Evolutionary conservation across 148 eudicot species (phyloP), one percentile per base, ranked within the genome.

Genomic region (Rhododendron simsii): DNA sequence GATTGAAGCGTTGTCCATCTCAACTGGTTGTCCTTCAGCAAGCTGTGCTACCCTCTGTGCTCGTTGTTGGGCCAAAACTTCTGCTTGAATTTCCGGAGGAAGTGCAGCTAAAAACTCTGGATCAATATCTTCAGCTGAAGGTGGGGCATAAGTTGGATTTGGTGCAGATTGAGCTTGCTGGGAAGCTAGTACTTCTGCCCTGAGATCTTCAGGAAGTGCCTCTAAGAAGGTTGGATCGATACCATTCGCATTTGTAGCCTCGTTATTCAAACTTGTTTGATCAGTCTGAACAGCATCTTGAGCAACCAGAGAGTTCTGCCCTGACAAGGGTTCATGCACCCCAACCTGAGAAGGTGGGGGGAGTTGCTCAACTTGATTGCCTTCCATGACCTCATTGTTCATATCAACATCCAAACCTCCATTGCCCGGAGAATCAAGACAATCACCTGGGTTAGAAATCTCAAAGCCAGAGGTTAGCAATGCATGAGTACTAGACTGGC

Each of bases 51-150:
- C 85, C 88, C 99, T 93, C 87, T 92, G 97, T 30, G 94, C 96
- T 61, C 98, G 91, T 87, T 97, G 99, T 86, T 97, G 99, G 65
- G 98, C 99, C 88, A 97, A 92, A 86, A 97, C 99, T 91, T 97
- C 99, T 45, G 98, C 98, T 90, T 95, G 98, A 84, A 97, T 95
- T 86, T 97, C 98, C 4, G 95, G 96, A 81, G 99, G 98, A 87
- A 97, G 93, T 65, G 99, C 99, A 74, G 99, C 99, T 89, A 97
- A 91, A 91, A 97, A 97, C 88, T 97, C 99, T 69, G 99, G 99
- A 91, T 97, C 99, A 82, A 97, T 97, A 88, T 95, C 99, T 85
- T 97, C 99, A 35, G 92, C 92, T 33, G 98, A 89, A 71, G 98
- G 95, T 44, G 98, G 94, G 73, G 91, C 91, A 88, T 92, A 94